Evolutionary conservation across 192 early-diverging fungal species (phyloP), one percentile per base, ranked within the genome.

Genomic region (Lobosporangium transversale): DNA sequence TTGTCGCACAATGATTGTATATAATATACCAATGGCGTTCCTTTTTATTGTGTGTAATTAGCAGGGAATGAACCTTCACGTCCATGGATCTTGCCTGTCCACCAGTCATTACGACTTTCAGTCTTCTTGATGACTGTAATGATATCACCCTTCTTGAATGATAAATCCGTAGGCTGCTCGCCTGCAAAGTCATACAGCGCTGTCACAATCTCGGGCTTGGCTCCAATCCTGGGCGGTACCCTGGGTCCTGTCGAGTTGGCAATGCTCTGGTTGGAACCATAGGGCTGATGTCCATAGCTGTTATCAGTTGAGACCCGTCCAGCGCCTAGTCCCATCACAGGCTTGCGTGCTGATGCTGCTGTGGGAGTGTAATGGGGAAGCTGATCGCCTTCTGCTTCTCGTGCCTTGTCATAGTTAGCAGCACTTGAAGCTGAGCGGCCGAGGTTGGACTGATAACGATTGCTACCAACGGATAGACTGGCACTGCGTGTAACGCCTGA

Each of bases 161-260:
- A 58, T 61, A 98, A 76, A 70, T 98, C 97, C 20, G 90, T 94
- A 7, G 83, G 71, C 66, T 94, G 84, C 61, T 94, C 87, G 1
- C 90, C 94, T 8, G 76, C 76, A 80, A 93, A 98, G 80, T 97
- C 92, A 60, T 93, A 98, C 66, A 93, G 52, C 0, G 97, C 97
- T 10, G 87, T 79, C 26, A 90, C 94, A 17, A 78, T 76, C 21
- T 69, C 57, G 10, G 66, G 53, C 40, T 76, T 76, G 47, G 50
- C 55, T 17, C 67, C 65, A 33, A 76, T 66, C 40, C 58, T 64
- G 15, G 67, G 62, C 23, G 80, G 79, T 1, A 82, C 73, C 23
- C 67, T 53, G 8, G 79, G 70, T 27, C 68, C 56, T n/a, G 80
- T 69, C 18, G 84, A 47, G 45, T 75, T 68, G 37, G 58, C 62